Base-by-base conservation (phyloP, 495 filamentous ascomycete genomes). In the Cercophora samala region DNA sequence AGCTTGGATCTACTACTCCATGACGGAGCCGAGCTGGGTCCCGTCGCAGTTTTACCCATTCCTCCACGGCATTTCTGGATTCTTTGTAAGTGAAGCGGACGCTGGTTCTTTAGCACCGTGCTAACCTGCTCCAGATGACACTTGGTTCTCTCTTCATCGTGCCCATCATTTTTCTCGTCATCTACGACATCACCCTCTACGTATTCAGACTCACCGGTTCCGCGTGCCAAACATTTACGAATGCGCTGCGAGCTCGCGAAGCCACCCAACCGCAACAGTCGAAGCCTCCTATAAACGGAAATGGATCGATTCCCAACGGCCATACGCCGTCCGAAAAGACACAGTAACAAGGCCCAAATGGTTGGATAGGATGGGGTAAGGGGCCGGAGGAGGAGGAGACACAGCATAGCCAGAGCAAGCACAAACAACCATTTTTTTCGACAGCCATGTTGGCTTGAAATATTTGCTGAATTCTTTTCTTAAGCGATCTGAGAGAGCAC, bases 401-500 rank as follows among this genome's bases (percentile, higher is more conserved):
- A 56, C 22, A 56, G 13, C 37, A 46, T 46, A 46, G 37, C 37
- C 37, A 46, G 37, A 46, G 37, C 5, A 46, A 46, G 37, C 37
- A 46, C 15, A 60, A 18, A 29, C 26, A 29, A 29, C 26, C 26
- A 5, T 60, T 53, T 58, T 32, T 59, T 52, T 60, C 32, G 66
- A 37, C 62, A 17, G 18, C 17, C 24, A 25, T 13, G 8, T n/a
- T 25, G 53, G 42, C n/a, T 19, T n/a, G 29, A 58, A 46, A 58
- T 19, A 19, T 51, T 59, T 54, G 42, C 25, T 65, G 26, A 15
- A 52, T 56, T 63, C n/a, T 67, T 32, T 18, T 23, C 22, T 55
- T 73, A 78, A 68, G 69, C 70, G 54, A 83, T 77, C 69, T 81
- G 78, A 15, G 77, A 74, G 22, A 97, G 72, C 21, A 96, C 91